Percentiles rank a stretch among this genome's conserved stretches.
phyloP scores from a whole-genome alignment of 1,139 yeast genomes.

The Nakaseomyces bracarensis region DNA sequence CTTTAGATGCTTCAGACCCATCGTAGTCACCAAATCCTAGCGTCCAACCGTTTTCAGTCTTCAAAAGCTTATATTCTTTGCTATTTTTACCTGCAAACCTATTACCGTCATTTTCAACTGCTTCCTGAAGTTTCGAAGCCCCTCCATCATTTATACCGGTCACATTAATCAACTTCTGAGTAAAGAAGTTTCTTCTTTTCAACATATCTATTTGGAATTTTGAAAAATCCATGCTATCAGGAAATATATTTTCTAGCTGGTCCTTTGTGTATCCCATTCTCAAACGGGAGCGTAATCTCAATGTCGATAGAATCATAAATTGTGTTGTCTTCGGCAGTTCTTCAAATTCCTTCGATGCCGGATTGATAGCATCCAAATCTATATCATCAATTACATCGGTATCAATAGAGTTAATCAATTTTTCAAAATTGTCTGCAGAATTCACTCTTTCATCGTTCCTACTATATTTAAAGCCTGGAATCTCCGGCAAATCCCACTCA shows the following conservation, averaged over 20 bases:
- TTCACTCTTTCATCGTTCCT: constrained; percentile 61
- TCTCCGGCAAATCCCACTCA: constrained; percentile 77
- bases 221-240: constrained; percentile 82
- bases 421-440: constrained; percentile 62
- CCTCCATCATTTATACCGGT: constrained; percentile 69
- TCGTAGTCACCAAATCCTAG: constrained; percentile 50
- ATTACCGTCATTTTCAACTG: constrained; percentile 30
- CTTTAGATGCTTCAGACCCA: constrained; percentile 36
- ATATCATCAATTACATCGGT: constrained; percentile 58
- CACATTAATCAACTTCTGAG: constrained; percentile 78
- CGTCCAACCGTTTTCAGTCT: constrained; percentile 83
- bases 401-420: constrained; percentile 50
- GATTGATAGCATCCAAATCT: constrained; percentile 63
- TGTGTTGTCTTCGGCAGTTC: constrained; percentile 72
- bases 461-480: constrained; percentile 40
- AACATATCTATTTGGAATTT: constrained; percentile 90
- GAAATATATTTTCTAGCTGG: constrained; percentile 72
- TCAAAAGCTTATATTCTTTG: constrained; percentile 63
- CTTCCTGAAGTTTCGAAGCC: constrained; percentile 33
- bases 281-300: constrained; percentile 74
- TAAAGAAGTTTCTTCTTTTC: constrained; percentile 78
- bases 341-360: constrained; percentile 56
- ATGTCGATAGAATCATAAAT: constrained; percentile 76
- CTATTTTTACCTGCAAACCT: constrained; percentile 85
- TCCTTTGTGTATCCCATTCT: constrained; percentile 93